These are phyloP conservation scores for Boletus barrowsii DNA, from an alignment of 768 basidiomycete genomes.

Conservation along the genomic window DNA sequence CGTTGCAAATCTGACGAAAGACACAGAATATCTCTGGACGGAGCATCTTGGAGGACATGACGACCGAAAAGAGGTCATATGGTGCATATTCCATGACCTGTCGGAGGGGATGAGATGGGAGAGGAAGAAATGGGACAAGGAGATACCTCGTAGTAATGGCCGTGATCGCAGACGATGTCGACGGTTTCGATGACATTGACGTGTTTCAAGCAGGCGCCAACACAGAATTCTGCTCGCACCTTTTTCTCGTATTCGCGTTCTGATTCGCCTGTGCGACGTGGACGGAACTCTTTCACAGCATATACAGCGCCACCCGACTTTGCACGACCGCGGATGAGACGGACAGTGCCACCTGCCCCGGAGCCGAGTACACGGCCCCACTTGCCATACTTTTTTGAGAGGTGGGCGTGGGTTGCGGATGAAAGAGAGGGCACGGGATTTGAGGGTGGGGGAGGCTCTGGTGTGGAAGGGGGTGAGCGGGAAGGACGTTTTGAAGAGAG, in stretches of 20 bases:
- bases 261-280: conserved; percentile 81
- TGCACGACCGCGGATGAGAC: conserved; percentile 82
- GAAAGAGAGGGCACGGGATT: conserved; percentile 61
- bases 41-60: conserved; percentile 99
- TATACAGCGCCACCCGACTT: conserved; percentile 85
- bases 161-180: conserved; percentile 96
- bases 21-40: conserved; percentile 99
- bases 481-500: conserved; percentile 28
- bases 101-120: conserved; percentile 1
- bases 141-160: conserved; percentile 94
- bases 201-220: conserved; percentile 92
- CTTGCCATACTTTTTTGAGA: conserved; percentile 99
- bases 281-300: conserved; percentile 97
- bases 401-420: conserved; percentile 82
- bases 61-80: conserved; percentile 96
- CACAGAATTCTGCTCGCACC: conserved; percentile 98
- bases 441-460: conserved; percentile 22
- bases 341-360: conserved; percentile 97
- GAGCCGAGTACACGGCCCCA: conserved; percentile 95
- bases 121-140: conserved; percentile 1
- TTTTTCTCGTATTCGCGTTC: conserved; percentile 99
- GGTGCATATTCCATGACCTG: conserved; percentile 99
- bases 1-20: conserved; percentile 97
- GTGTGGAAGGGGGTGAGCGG: conserved; percentile 22
- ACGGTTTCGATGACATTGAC: conserved; percentile 96